phyloP scores from a whole-genome alignment of 768 basidiomycete genomes.

The Amanita brunnescens region DNA sequence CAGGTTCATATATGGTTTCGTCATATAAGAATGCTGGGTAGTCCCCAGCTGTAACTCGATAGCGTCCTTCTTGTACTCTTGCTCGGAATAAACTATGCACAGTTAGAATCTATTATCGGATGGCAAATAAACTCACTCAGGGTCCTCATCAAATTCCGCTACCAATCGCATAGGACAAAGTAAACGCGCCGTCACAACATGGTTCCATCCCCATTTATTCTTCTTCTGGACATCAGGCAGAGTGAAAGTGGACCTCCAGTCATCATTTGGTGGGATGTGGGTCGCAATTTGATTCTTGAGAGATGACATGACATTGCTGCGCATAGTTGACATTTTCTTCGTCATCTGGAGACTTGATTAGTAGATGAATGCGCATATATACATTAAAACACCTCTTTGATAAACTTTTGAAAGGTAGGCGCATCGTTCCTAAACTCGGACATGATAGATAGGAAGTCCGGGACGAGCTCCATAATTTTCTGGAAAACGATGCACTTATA shows the following conservation, averaged over 20 bases:
- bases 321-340: not conserved
- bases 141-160: not conserved
- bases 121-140: not conserved
- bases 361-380: not conserved
- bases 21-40: not conserved
- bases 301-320: not conserved
- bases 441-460: not conserved
- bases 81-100: not conserved
- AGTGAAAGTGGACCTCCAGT: not conserved
- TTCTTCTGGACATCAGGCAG: not conserved
- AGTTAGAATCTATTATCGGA: not conserved
- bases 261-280: not conserved
- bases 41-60: not conserved
- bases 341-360: not conserved
- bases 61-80: not conserved
- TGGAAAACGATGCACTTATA: not conserved
- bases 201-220: not conserved
- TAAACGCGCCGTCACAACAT: not conserved
- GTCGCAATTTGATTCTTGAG: not conserved
- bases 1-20: not conserved
- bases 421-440: not conserved
- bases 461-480: not conserved
- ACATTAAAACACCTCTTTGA: not conserved
- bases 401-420: not conserved
- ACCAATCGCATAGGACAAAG: not conserved